Evolutionary conservation across 805 yeast species (phyloP).

Genomic region (Maudiozyma barnettii): DNA sequence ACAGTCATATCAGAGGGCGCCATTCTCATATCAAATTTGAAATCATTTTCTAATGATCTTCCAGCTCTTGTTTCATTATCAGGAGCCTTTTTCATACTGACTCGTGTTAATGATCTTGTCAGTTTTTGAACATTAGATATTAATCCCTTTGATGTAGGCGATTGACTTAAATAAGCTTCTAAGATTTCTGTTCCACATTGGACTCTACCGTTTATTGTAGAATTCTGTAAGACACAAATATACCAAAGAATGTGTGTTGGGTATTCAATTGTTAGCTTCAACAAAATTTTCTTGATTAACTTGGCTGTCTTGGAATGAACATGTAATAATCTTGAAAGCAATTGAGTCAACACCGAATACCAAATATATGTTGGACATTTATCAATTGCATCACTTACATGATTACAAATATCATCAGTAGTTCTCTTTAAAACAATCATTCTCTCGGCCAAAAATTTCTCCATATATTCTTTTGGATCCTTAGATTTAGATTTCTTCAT

Average conservation of each 20-base stretch:
- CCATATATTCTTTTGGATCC: conserved; percentile 11
- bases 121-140: conserved; percentile 18
- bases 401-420: conserved; percentile 40
- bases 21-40: conserved; percentile 33
- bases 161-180: conserved; percentile 20
- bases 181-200: conserved; percentile 39
- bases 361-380: conserved; percentile 50
- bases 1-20: conserved; percentile 52
- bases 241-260: conserved; percentile 82
- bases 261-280: conserved; percentile 49
- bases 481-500: conserved; percentile 15
- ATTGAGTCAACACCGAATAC: conserved; percentile 79
- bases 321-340: conserved; percentile 70
- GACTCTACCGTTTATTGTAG: conserved; percentile 40
- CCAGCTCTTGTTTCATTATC: conserved; percentile 19
- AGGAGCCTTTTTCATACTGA: conserved; percentile 22
- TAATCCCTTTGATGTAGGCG: conserved; percentile 9
- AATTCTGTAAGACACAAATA: conserved; percentile 52
- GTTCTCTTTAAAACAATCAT: conserved; percentile 25
- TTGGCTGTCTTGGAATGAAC: conserved; percentile 45
- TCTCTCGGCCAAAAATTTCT: conserved; percentile 13
- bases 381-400: conserved; percentile 36
- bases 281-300: conserved; percentile 48
- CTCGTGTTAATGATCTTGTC: conserved; percentile 16
- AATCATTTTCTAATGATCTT: conserved; percentile 31